Base-by-base conservation (phyloP, 352 stramenopile genomes). In the Blastocystis hominis region DNA sequence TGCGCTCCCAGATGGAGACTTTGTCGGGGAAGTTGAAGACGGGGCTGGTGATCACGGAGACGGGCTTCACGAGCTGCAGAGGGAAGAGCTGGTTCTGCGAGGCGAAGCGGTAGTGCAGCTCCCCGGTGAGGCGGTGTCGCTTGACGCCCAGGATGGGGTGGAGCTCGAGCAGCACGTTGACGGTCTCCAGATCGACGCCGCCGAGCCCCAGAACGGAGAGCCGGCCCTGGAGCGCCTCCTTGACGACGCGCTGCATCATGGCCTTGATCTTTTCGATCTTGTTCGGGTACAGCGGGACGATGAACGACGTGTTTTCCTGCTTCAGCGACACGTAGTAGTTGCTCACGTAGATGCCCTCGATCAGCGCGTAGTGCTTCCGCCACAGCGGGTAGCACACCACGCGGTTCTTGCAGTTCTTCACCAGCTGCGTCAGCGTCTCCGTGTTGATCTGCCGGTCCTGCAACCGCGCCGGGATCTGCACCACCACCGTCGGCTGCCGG, bases 51-150 rank as follows among this genome's bases (percentile, higher is more conserved):
- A 97, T 90, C 44, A 94, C 92, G 56, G 92, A 93, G 63, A 95
- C 92, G 86, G 93, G 94, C 30, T 98, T 91, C 13, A 94, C 94
- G 63, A 98, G 91, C 88, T 99, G 96, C n/a, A 96, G 91, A 4
- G 97, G 96, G 69, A 98, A 92, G 44, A 98, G 92, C 24, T 96
- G 94, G 89, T 98, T 94, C 15, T 95, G 91, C 34, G 93, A 15
- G 20, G 86, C 44, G 50, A 98, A 99, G 38, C 98, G 91, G 90
- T 98, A 98, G 70, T 94, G 94, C 40, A 95, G 93, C 1, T 93
- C 94, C 38, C 95, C 96, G 66, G 96, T 98, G 1, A 90, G 86
- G 0, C 93, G 90, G 88, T 98, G 97, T n/a, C 93, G 94, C 61
- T 96, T 92, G 94, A 98, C 97, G 75, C 93, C 92, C 89, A 95